Conservation (phyloP, 2,329 filamentous ascomycete genomes). For the Cladophialophora carrionii region DNA sequence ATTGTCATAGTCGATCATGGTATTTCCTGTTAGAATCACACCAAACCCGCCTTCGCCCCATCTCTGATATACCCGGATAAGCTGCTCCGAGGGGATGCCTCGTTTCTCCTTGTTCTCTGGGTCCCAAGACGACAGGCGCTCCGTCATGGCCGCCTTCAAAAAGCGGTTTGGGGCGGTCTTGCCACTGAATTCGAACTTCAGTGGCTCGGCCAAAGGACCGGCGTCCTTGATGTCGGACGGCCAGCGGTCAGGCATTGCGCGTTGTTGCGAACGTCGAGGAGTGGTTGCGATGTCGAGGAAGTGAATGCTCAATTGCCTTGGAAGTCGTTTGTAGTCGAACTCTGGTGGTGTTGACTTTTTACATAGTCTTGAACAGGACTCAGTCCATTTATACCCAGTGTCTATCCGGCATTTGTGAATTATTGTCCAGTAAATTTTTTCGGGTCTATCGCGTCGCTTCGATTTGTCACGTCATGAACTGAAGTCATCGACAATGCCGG, state of each 20-base stretch:
- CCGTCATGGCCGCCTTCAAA: conserved; percentile 69
- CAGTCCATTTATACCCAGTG: not conserved
- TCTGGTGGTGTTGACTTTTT: not conserved
- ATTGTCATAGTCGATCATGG: conserved; percentile 65
- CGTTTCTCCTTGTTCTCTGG: conserved; percentile 56
- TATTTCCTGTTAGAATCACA: conserved; percentile 64
- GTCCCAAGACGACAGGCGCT: conserved; percentile 65
- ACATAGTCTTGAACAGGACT: not conserved
- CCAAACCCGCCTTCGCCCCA: conserved; percentile 65
- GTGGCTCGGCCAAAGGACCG: conserved; percentile 51
- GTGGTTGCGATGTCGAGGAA: not conserved
- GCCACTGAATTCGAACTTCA: conserved; percentile 57
- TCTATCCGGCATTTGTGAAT: not conserved
- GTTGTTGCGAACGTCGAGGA: too few species aligned
- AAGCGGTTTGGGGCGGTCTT: conserved; percentile 66
- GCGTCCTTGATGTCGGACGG: conserved; percentile 39
- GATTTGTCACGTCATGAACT: conserved; percentile 3
- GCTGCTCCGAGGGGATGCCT: conserved; percentile 57
- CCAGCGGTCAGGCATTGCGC: conserved; percentile 7
- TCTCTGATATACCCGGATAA: conserved; percentile 61
- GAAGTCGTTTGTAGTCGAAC: not conserved
- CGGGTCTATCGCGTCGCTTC: not conserved
- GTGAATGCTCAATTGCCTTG: not conserved
- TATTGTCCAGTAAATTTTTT: not conserved
- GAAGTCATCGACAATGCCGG: not conserved